Evolutionary conservation across 164 flowering plant species (phyloP).

Genomic region (Annona squamosa): DNA sequence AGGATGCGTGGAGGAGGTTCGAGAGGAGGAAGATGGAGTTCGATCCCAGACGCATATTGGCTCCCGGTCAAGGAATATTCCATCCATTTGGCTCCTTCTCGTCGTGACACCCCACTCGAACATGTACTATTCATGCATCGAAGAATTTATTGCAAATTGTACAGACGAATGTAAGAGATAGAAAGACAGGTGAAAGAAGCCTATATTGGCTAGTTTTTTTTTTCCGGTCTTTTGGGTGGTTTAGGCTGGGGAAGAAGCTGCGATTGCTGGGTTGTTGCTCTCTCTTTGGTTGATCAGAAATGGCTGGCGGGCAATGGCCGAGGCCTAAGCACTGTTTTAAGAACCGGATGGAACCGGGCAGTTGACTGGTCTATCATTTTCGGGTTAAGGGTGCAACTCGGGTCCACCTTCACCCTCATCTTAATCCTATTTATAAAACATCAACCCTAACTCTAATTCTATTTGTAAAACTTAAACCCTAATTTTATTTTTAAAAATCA

Average conservation of each 20-base stretch:
- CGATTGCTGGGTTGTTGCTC: neutral
- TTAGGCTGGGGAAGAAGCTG: neutral
- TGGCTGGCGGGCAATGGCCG: too few relatives aligned
- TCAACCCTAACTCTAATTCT: too few relatives aligned
- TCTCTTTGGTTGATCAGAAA: neutral
- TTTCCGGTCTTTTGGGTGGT: neutral
- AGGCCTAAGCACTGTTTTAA: too few relatives aligned
- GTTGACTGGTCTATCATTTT: too few relatives aligned
- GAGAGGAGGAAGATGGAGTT: constrained; percentile 43
- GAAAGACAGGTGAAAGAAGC: neutral
- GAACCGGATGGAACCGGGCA: too few relatives aligned
- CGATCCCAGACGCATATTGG: constrained; percentile 67
- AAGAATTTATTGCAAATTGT: neutral
- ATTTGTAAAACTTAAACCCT: too few relatives aligned
- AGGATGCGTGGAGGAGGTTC: constrained; percentile 57
- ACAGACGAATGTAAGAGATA: neutral
- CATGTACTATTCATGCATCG: neutral
- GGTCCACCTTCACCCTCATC: too few relatives aligned
- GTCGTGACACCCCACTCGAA: constrained; percentile 1
- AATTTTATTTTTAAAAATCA: too few relatives aligned
- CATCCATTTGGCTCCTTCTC: constrained; percentile 9
- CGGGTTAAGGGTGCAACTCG: too few relatives aligned
- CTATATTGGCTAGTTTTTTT: neutral
- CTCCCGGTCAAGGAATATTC: constrained; percentile 86
- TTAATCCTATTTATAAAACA: too few relatives aligned